Conservation (phyloP, 352 stramenopile genomes). For the Globisporangium mamillatum region DNA sequence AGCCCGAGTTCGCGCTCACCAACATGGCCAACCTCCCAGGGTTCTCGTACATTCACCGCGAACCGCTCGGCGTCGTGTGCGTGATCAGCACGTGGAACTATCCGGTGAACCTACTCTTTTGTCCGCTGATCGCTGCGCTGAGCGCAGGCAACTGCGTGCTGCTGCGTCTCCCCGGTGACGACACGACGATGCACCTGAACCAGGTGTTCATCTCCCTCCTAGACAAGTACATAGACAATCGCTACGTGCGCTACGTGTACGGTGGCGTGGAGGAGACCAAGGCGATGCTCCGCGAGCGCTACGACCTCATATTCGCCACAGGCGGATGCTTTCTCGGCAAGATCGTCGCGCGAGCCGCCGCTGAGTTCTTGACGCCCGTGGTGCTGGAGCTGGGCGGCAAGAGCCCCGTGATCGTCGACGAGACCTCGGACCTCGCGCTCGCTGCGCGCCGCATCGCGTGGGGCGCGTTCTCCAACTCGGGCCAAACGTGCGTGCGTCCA, state of each 20-base stretch:
- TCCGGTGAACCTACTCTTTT: slow-evolving; percentile 77
- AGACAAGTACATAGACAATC: slow-evolving; percentile 74
- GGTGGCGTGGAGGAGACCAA: slow-evolving; percentile 83
- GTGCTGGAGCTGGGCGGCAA: slow-evolving; percentile 96
- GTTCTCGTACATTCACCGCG: slow-evolving; percentile 51
- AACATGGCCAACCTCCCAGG: slow-evolving; percentile 60
- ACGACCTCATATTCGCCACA: slow-evolving; percentile 86
- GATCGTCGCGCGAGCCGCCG: slow-evolving; percentile 92
- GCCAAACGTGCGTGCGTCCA: slow-evolving; percentile 93
- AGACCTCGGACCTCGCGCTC: slow-evolving; percentile 43
- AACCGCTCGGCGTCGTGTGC: slow-evolving; percentile 84
- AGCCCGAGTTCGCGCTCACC: slow-evolving; percentile 41
- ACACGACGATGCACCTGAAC: slow-evolving; percentile 62
- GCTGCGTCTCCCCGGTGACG: slow-evolving; percentile 90
- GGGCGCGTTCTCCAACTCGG: slow-evolving; percentile 87
- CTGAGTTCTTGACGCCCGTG: slow-evolving; percentile 91
- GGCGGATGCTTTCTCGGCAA: slow-evolving; percentile 76
- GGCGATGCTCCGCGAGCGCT: slow-evolving; percentile 71
- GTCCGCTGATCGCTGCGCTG: slow-evolving; percentile 74
- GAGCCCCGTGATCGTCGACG: slow-evolving; percentile 85
- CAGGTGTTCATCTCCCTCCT: slow-evolving; percentile 56
- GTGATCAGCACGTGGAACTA: slow-evolving; percentile 94
- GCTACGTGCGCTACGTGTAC: slow-evolving; percentile 79
- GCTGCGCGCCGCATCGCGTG: slow-evolving; percentile 79
- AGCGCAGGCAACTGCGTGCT: slow-evolving; percentile 93